Conservation (phyloP, 306 rosid genomes). For the Sechiopsis laciniata region DNA sequence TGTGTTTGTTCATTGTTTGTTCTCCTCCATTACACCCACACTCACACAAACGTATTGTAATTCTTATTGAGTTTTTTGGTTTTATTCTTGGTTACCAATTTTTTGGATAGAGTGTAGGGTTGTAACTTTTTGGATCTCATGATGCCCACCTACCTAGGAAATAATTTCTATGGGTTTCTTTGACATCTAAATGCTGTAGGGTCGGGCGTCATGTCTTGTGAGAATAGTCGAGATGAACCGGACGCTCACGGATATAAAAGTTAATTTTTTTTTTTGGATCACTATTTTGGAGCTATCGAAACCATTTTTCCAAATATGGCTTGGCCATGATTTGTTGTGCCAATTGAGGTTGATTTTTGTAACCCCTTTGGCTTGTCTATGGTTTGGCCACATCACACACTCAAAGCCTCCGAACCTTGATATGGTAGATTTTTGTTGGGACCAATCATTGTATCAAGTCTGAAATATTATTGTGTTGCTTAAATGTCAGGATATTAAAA, state of each 20-base stretch:
- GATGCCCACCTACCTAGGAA: too few relatives aligned
- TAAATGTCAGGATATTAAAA: slow-evolving; percentile 2
- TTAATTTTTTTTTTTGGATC: neutral
- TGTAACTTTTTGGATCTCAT: neutral
- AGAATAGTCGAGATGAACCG: too few relatives aligned
- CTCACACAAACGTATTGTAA: neutral
- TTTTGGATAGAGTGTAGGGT: neutral
- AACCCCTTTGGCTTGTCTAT: neutral
- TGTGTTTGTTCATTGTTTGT: slow-evolving; percentile 23
- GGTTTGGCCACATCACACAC: neutral
- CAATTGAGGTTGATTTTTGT: neutral
- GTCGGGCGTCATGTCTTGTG: too few relatives aligned
- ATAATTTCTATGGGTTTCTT: too few relatives aligned
- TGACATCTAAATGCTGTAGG: too few relatives aligned
- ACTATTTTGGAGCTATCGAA: neutral
- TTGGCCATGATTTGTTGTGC: neutral
- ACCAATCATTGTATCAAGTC: neutral
- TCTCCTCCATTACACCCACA: neutral
- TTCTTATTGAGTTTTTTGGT: neutral
- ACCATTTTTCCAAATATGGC: neutral
- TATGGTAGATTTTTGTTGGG: neutral
- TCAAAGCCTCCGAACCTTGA: neutral
- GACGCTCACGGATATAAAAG: too few relatives aligned
- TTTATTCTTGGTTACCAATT: slow-evolving; percentile 9
- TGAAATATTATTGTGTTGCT: neutral